Evolutionary conservation across 805 yeast species (phyloP).

Genomic region (Metschnikowia colocasiae): DNA sequence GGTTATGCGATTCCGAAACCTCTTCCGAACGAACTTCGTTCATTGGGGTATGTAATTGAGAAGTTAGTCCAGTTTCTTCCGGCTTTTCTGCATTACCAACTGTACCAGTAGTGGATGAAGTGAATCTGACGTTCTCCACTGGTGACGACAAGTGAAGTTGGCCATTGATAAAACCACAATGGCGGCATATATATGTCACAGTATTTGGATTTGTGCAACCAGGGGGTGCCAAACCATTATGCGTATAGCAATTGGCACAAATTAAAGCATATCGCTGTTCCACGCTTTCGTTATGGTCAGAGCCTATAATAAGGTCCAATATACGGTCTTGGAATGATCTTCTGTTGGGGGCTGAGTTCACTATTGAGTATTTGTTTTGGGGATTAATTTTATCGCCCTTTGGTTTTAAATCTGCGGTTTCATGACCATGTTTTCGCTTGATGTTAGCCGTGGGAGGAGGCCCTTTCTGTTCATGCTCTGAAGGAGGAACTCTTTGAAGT

Average conservation of each 20-base stretch:
- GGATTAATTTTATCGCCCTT: not conserved
- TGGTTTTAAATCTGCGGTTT: not conserved
- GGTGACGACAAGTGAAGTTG: conserved; percentile 5
- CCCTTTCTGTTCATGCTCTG: not conserved
- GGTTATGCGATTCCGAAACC: not conserved
- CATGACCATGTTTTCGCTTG: not conserved
- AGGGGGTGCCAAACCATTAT: conserved; percentile 82
- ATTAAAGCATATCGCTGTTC: conserved; percentile 67
- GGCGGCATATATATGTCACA: conserved; percentile 61
- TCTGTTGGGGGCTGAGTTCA: conserved; percentile 8
- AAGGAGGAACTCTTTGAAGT: not conserved
- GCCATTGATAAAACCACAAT: conserved; percentile 51
- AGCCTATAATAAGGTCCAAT: conserved; percentile 38
- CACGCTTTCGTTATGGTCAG: conserved; percentile 63
- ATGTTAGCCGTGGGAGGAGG: not conserved
- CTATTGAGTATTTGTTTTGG: not conserved
- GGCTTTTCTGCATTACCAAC: not conserved
- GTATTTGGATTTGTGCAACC: conserved; percentile 46
- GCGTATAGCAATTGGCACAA: conserved; percentile 60
- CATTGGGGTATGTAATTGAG: not conserved
- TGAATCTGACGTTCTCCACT: not conserved
- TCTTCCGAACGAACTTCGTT: not conserved
- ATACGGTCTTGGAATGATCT: conserved; percentile 34
- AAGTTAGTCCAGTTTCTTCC: not conserved
- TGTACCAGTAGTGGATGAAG: not conserved